Base-by-base conservation (phyloP, 140 eudicot genomes). In the Erigeron philadelphicus region DNA sequence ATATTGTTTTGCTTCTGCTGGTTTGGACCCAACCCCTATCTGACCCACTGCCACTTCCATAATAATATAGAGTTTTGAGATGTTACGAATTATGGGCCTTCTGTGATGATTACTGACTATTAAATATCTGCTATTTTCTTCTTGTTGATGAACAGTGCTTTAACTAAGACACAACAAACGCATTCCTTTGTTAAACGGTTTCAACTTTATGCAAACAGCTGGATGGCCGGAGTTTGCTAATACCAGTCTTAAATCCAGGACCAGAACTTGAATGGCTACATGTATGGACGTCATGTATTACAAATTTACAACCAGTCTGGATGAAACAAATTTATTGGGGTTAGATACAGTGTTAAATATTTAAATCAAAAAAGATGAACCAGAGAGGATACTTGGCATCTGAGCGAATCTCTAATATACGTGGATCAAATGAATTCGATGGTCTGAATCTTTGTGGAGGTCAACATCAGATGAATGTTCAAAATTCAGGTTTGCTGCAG, bases 371-470 rank as follows among this genome's bases (percentile, higher is more conserved):
- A 23, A 25, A 58, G 5, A 58, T 25, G 64, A 58, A 58, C 15
- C 64, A 9, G 64, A 35, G 43, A 13, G 64, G 40, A 15, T 58
- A 9, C 40, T 58, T 58, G 64, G 43, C 25, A 58, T 61, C 66
- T n/a, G 47, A 12, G 45, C 66, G 31, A 61, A 61, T 61, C 35
- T 61, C 38, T 6, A 61, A 25, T 35, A 11, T 17, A 7, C 19
- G n/a, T 35, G 2, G 11, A 35, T 61, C 23, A 61, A 61, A 7
- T 61, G 66, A 13, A 9, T 61, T 17, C 18, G 21, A n/a, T 61
- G 66, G 66, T 61, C n/a, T 40, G 44, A 61, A 61, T 61, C 45
- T 4, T 35, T 61, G 35, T 35, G 47, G 66, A 61, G 66, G 66
- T 35, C 19, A 61, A 60, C 66, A 60, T 60, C 45, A 35, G 66